Conservation (phyloP, 768 basidiomycete genomes). For the Hygrocybe coccinea region DNA sequence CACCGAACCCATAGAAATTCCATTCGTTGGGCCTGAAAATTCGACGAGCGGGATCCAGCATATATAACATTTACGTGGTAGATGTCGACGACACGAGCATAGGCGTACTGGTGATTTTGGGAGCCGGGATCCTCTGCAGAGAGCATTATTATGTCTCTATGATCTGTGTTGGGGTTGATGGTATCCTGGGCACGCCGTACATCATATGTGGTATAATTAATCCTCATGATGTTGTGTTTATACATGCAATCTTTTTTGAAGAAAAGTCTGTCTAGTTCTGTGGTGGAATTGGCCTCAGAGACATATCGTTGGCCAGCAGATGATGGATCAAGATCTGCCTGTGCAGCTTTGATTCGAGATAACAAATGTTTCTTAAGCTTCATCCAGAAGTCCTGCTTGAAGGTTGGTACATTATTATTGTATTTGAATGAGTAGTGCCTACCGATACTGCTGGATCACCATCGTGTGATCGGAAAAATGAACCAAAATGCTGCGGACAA, state of each 20-base stretch:
- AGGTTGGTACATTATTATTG: neutral
- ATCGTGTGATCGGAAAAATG: neutral
- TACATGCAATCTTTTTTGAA: constrained; percentile 18
- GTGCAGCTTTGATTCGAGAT: constrained; percentile 4
- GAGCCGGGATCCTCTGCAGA: constrained; percentile 2
- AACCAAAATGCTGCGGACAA: neutral
- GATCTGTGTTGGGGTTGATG: constrained; percentile 12
- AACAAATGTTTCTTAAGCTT: constrained; percentile 25
- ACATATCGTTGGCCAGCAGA: neutral
- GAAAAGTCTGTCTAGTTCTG: constrained; percentile 3
- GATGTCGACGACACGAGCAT: constrained; percentile 18
- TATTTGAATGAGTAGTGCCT: neutral
- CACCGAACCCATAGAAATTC: constrained; percentile 35
- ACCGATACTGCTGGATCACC: constrained; percentile 4
- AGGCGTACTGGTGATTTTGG: constrained; percentile 15
- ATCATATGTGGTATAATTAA: constrained; percentile 34
- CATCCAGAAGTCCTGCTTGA: constrained; percentile 23
- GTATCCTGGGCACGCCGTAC: constrained; percentile 20
- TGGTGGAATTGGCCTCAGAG: neutral
- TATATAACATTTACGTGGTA: constrained; percentile 25
- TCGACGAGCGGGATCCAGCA: neutral
- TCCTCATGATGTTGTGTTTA: constrained; percentile 13
- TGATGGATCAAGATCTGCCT: neutral
- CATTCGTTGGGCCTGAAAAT: constrained; percentile 8
- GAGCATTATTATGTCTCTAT: constrained; percentile 22